A percentile compares a stretch with the other conserved stretches of the same genome.
Evolutionary conservation across 106 monocot genomes (phyloP).

Genomic region (Dendrobium catenatum): DNA sequence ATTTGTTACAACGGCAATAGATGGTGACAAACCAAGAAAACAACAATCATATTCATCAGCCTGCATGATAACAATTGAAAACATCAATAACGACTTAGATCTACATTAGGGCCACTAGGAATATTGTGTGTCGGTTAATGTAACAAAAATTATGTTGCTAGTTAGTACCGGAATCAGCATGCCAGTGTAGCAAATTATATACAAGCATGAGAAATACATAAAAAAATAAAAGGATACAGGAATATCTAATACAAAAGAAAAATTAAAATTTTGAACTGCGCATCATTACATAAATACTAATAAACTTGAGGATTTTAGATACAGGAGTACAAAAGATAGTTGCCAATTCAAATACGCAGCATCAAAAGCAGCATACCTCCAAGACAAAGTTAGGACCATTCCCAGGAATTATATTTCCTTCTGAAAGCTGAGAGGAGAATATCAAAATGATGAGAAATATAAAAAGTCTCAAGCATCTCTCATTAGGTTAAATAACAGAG

Average conservation of each 20-base stretch:
- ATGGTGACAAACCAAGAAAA: constrained; percentile 38
- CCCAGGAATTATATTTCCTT: constrained; percentile 36
- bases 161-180: too few relatives aligned
- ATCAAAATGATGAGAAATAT: constrained; percentile 1
- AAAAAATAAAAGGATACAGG: neutral
- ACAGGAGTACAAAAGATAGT: neutral
- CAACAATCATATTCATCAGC: constrained; percentile 53
- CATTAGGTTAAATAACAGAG: neutral
- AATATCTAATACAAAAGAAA: neutral
- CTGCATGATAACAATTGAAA: constrained; percentile 15
- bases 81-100: neutral
- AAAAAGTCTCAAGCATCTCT: neutral
- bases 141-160: too few relatives aligned
- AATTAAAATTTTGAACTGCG: neutral
- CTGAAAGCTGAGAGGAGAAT: constrained; percentile 22
- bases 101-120: too few relatives aligned
- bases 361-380: constrained; percentile 20
- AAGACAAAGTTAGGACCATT: constrained; percentile 33
- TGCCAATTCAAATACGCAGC: neutral
- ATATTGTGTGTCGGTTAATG: too few relatives aligned
- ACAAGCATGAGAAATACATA: neutral
- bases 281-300: neutral
- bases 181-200: neutral
- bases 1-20: constrained; percentile 38
- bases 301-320: neutral